Conservation (phyloP, 768 basidiomycete genomes). For the Russula vinacea region DNA sequence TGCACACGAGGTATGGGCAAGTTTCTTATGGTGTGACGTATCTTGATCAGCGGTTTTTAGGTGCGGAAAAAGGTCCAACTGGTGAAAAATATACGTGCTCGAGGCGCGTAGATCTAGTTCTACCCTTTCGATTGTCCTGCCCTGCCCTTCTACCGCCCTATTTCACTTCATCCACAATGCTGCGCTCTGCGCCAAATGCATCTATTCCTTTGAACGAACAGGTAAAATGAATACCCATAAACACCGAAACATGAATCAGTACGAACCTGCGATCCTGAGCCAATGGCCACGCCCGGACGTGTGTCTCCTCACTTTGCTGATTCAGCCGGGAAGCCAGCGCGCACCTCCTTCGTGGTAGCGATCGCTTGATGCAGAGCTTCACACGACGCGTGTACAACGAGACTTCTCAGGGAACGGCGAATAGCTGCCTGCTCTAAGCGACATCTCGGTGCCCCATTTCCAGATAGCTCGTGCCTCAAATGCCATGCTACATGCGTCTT, state of each 20-base stretch:
- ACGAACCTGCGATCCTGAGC: conserved; percentile 1
- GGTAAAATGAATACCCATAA: conserved; percentile 15
- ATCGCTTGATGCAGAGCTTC: conserved; percentile 24
- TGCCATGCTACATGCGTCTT: conserved; percentile 20
- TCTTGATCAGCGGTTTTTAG: conserved; percentile 41
- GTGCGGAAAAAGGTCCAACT: conserved; percentile 81
- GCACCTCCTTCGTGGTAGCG: conserved; percentile 26
- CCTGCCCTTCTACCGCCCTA: conserved; percentile 13
- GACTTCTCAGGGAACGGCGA: conserved; percentile 18
- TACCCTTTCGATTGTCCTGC: conserved; percentile 13
- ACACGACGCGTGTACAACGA: conserved; percentile 22
- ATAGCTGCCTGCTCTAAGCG: conserved; percentile 22
- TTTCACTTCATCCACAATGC: conserved; percentile 13
- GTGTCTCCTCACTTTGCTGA: conserved; percentile 17
- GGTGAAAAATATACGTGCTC: conserved; percentile 72
- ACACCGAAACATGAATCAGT: conserved; percentile 7
- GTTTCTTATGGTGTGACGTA: conserved; percentile 23
- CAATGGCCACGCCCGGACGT: conserved; percentile 10
- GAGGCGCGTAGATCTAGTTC: conserved; percentile 53
- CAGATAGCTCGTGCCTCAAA: conserved; percentile 10
- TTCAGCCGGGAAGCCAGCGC: conserved; percentile 24
- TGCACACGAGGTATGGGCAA: conserved; percentile 63
- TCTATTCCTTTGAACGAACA: conserved; percentile 3
- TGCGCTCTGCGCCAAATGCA: conserved; percentile 17
- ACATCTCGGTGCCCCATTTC: conserved; percentile 12